phyloP scores from a whole-genome alignment of 2,329 filamentous ascomycete species.

The Xylariaceae sp. region DNA sequence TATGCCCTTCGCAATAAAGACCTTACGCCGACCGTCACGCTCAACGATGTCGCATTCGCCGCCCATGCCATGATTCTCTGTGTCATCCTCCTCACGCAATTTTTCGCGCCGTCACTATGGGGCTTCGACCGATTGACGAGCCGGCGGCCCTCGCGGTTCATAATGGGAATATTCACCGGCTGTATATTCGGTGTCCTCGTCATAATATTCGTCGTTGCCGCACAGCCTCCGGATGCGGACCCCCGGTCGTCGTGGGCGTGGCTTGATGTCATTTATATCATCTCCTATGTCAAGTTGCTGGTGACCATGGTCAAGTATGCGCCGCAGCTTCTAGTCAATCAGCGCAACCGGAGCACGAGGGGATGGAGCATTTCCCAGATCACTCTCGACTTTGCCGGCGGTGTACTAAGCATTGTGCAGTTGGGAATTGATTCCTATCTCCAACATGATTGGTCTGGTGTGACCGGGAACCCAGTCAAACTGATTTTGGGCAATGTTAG shows the following conservation, averaged over 20 bases:
- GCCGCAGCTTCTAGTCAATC: constrained; percentile 81
- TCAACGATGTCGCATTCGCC: constrained; percentile 64
- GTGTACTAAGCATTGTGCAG: constrained; percentile 76
- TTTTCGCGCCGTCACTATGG: constrained; percentile 69
- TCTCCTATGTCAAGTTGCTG: constrained; percentile 85
- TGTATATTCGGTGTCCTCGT: constrained; percentile 55
- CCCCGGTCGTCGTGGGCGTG: constrained; percentile 52
- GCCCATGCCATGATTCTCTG: constrained; percentile 73
- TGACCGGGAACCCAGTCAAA: constrained; percentile 90
- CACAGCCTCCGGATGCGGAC: constrained; percentile 32
- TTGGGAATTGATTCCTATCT: constrained; percentile 80
- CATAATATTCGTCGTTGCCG: constrained; percentile 42
- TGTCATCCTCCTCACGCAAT: constrained; percentile 70
- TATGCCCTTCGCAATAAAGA: constrained; percentile 77
- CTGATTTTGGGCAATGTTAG: constrained; percentile 80
- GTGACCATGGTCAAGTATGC: constrained; percentile 91
- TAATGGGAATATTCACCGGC: constrained; percentile 67
- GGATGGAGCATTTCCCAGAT: constrained; percentile 89
- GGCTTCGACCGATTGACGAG: constrained; percentile 60
- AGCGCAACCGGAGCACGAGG: constrained; percentile 74
- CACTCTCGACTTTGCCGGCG: constrained; percentile 77
- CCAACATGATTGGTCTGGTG: constrained; percentile 81
- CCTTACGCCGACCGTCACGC: constrained; percentile 75
- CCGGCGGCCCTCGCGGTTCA: constrained; percentile 55
- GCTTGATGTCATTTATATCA: constrained; percentile 61